phyloP scores from a whole-genome alignment of 257 asterid genomes.

The Thymus mandschuricus region DNA sequence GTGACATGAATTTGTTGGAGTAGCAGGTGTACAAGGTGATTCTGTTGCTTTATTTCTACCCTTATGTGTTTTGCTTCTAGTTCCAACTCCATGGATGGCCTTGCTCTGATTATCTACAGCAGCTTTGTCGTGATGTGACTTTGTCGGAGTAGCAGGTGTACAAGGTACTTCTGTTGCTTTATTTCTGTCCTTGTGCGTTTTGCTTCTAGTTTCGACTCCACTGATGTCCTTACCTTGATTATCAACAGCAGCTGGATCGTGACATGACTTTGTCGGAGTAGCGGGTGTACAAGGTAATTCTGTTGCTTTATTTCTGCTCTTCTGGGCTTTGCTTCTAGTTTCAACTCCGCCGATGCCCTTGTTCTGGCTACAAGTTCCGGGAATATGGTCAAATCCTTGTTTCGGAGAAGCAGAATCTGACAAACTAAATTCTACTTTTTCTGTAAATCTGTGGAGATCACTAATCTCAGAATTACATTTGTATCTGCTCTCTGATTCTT shows the following conservation, averaged over 20 bases:
- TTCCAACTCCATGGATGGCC: slow-evolving; percentile 20
- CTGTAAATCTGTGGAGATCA: slow-evolving; percentile 23
- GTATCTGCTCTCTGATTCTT: slow-evolving; percentile 25
- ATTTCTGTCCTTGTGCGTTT: no score
- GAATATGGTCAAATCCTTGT: slow-evolving; percentile 20
- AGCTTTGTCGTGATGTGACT: slow-evolving; percentile 14
- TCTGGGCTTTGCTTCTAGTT: slow-evolving; percentile 29
- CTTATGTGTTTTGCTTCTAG: no score
- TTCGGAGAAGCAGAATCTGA: slow-evolving; percentile 22
- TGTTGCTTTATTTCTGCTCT: slow-evolving; percentile 22
- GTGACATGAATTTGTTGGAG: no score
- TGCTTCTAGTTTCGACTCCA: not conserved
- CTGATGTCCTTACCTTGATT: slow-evolving; percentile 32
- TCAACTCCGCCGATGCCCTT: slow-evolving; percentile 22
- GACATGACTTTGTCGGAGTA: slow-evolving; percentile 8
- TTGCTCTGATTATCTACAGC: slow-evolving; percentile 29
- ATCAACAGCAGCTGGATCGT: slow-evolving; percentile 22
- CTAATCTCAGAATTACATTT: slow-evolving; percentile 16
- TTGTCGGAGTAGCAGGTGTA: no score
- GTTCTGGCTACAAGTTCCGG: slow-evolving; percentile 25
- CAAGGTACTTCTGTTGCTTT: no score
- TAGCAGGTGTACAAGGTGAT: no score
- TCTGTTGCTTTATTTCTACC: no score
- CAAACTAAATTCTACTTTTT: slow-evolving; percentile 19
- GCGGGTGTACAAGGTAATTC: slow-evolving; percentile 22